These are phyloP conservation scores for Beauveria brongniartii DNA, from an alignment of 2,329 filamentous ascomycete genomes.

Conservation along the genomic window DNA sequence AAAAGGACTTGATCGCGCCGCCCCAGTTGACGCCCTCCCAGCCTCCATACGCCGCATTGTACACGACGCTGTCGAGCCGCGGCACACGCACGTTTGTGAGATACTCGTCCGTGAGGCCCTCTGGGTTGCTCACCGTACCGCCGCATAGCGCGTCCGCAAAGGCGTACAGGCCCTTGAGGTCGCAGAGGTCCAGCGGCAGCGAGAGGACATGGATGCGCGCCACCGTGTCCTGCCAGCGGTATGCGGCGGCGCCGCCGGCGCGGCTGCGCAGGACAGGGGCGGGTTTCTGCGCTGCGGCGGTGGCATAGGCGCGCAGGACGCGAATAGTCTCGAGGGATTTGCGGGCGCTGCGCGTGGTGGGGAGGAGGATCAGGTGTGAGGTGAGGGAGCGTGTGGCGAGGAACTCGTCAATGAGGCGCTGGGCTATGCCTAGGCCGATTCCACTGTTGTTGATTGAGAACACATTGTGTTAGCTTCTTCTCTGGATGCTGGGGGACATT, in stretches of 20 bases:
- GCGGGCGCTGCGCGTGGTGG: conserved; percentile 67
- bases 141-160: conserved; percentile 39
- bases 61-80: conserved; percentile 68
- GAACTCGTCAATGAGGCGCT: conserved; percentile 86
- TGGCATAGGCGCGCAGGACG: conserved; percentile 53
- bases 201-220: conserved; percentile 50
- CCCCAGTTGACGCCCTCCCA: conserved; percentile 74
- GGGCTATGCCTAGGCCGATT: conserved; percentile 74
- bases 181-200: conserved; percentile 52
- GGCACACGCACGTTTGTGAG: conserved; percentile 46
- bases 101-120: conserved; percentile 27
- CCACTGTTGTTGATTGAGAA: conserved; percentile 47
- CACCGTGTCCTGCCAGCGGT: conserved; percentile 32
- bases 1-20: conserved; percentile 41
- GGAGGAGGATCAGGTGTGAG: conserved; percentile 68
- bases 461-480: not conserved
- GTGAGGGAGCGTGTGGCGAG: conserved; percentile 57
- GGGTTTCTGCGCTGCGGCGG: conserved; percentile 29
- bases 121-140: conserved; percentile 38
- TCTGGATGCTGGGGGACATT: not conserved
- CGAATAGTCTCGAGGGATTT: conserved; percentile 69
- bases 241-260: conserved; percentile 20
- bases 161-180: conserved; percentile 41
- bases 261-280: conserved; percentile 31
- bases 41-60: conserved; percentile 84